Evolutionary conservation across 1,139 yeast genomes (phyloP), one percentile per base, ranked within the genome.

Genomic region (Schizosaccharomyces versatilis): DNA sequence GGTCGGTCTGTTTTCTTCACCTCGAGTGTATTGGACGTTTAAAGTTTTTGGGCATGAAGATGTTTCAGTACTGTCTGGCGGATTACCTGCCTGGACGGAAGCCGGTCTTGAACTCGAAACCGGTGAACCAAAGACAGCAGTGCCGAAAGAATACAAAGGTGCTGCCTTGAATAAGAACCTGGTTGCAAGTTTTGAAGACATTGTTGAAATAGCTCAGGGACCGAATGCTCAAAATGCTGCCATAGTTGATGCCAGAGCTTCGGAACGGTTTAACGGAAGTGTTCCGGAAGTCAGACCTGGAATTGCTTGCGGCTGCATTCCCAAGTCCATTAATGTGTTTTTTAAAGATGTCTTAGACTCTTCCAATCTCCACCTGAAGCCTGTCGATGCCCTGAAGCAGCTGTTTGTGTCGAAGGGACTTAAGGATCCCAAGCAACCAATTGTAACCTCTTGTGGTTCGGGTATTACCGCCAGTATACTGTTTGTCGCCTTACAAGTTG

Each of bases 11-110:
- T 85, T 88, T 67, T 80, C 94, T 47, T 78, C 88, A 5, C 95
- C 97, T 40, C 73, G 98, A 60, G 93, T 83, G 36, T 88, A 88
- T 0, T 90, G 95, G 95, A 84, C 86, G 62, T 74, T 88, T 62
- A 72, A 79, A 38, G 71, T 82, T 3, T 84, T 81, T 66, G 93
- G 93, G 5, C 96, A 86, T 66, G 67, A 71, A 1, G 67, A 73
- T 44, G 82, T 86, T 9, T 74, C 71, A 61, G 66, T 88, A 55
- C 73, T 90, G n/a, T 32, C 47, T 55, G 55, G 38, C 38, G 53
- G 47, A 7, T 51, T 41, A 7, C 10, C 36, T n/a, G 49, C 19
- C 5, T 44, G 49, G 49, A 44, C 19, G 2, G 15, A 32, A 19
- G 9, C 12, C 9, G 49, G 49, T 19, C 12, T 17, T 2, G 38